These are phyloP conservation scores for Colletotrichum karsti DNA, from an alignment of 2,329 filamentous ascomycete species.

Conservation along the genomic window DNA sequence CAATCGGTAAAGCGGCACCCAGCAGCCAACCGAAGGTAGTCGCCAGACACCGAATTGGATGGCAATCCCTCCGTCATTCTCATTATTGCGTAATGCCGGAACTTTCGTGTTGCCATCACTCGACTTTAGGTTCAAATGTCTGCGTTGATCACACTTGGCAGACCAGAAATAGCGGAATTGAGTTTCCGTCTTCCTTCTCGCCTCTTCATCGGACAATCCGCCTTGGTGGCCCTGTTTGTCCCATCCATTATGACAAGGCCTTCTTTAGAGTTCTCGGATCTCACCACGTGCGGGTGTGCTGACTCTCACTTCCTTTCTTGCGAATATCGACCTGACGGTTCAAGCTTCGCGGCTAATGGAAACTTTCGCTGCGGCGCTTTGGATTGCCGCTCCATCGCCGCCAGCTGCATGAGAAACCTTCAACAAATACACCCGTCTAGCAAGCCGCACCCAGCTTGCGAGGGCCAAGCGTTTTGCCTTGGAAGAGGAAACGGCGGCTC, in stretches of 20 bases:
- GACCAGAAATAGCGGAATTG: constrained; percentile 10
- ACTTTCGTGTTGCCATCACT: not conserved
- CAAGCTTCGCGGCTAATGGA: not conserved
- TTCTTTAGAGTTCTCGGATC: not conserved
- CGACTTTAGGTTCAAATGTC: not conserved
- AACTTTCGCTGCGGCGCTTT: not conserved
- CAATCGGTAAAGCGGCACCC: not conserved
- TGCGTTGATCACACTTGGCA: not conserved
- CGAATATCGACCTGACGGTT: not conserved
- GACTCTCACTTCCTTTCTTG: not conserved
- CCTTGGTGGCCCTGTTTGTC: constrained; percentile 14
- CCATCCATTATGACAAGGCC: not conserved
- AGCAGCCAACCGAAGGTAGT: not conserved
- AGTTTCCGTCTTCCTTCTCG: not conserved
- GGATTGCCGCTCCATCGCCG: not conserved
- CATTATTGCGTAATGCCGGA: not conserved
- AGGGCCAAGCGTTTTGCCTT: not conserved
- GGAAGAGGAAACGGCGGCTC: not conserved
- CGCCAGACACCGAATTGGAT: not conserved
- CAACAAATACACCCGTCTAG: not conserved
- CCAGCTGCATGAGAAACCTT: not conserved
- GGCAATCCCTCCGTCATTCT: not conserved
- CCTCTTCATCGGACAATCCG: constrained; percentile 15
- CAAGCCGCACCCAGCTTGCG: not conserved
- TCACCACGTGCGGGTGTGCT: not conserved